Evolutionary conservation across 2,329 filamentous ascomycete genomes (phyloP).

Genomic region (Acrocalymma vagum): DNA sequence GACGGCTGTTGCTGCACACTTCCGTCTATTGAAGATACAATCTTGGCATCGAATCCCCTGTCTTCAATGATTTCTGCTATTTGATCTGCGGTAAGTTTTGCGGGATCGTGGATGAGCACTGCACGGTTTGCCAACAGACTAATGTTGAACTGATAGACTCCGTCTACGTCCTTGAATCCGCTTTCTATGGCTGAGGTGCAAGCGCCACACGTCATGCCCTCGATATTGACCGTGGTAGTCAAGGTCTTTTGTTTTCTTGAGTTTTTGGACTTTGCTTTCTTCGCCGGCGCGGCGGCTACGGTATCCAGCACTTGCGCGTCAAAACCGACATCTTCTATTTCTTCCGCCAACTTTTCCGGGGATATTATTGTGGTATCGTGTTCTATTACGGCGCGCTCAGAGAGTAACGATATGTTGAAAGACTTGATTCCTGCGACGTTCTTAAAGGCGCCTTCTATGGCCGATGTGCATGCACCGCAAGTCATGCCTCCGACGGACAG

Average conservation of each 20-base stretch:
- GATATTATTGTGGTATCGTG: constrained; percentile 70
- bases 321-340: constrained; percentile 76
- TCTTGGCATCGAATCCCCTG: constrained; percentile 82
- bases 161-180: constrained; percentile 79
- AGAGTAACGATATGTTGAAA: constrained; percentile 84
- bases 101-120: constrained; percentile 82
- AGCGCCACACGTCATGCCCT: constrained; percentile 97
- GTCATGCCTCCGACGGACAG: constrained; percentile 88
- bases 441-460: constrained; percentile 82
- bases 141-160: constrained; percentile 90
- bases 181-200: constrained; percentile 92
- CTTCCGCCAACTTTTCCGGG: constrained; percentile 63
- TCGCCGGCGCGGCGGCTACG: constrained; percentile 53
- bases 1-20: constrained; percentile 60
- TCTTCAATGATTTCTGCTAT: constrained; percentile 89
- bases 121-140: constrained; percentile 92
- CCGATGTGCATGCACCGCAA: constrained; percentile 87
- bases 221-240: constrained; percentile 86
- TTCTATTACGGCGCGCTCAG: constrained; percentile 85
- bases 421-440: constrained; percentile 75
- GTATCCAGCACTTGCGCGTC: constrained; percentile 81
- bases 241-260: constrained; percentile 58
- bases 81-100: constrained; percentile 74
- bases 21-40: constrained; percentile 79
- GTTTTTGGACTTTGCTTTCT: constrained; percentile 44